Evolutionary conservation across 192 early-diverging fungal genomes (phyloP).

Genomic region (Backusella macrospora): DNA sequence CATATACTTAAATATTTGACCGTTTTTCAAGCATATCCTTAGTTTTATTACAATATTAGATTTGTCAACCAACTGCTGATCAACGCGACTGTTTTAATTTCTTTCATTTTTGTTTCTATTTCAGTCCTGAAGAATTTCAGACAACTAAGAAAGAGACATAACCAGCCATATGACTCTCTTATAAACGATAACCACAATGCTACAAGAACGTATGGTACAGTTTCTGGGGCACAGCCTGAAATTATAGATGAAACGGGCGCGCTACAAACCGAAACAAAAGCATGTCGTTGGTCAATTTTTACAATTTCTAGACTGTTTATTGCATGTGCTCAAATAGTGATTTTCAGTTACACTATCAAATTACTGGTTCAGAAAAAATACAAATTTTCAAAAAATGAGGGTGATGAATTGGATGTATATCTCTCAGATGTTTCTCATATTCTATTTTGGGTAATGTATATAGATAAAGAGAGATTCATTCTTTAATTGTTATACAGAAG

Average conservation of each 20-base stretch:
- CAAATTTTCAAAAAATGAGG: conserved; percentile 13
- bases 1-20: neutral
- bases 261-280: neutral
- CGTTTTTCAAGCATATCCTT: neutral
- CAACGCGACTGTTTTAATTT: neutral
- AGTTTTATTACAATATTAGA: neutral
- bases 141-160: neutral
- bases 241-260: conserved; percentile 1
- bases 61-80: conserved; percentile 19
- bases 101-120: neutral
- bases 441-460: conserved; percentile 30
- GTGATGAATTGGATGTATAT: conserved; percentile 1
- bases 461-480: too few species aligned
- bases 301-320: conserved; percentile 22
- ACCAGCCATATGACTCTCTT: neutral
- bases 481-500: neutral
- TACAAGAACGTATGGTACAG: neutral
- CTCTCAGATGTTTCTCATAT: neutral
- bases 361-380: conserved; percentile 15
- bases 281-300: conserved; percentile 21
- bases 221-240: neutral
- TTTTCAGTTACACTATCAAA: conserved; percentile 15
- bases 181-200: neutral
- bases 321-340: neutral
- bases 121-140: conserved; percentile 12